These are phyloP conservation scores for Pichia occidentalis DNA, from an alignment of 805 yeast species.

Conservation along the genomic window DNA sequence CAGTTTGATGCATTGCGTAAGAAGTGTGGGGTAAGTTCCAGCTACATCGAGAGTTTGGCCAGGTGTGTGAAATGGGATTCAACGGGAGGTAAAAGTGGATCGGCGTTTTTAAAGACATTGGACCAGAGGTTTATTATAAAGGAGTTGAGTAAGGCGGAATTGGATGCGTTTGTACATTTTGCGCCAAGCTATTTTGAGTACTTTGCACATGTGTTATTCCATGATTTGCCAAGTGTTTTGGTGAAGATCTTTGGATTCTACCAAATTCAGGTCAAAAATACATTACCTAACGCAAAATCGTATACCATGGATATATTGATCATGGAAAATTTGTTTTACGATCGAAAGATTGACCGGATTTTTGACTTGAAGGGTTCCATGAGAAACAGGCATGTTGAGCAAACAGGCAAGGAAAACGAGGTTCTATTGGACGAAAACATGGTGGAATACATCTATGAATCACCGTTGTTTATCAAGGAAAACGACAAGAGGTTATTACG, in stretches of 20 bases:
- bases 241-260: slow-evolving; percentile 95
- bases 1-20: slow-evolving; percentile 92
- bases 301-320: slow-evolving; percentile 86
- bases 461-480: slow-evolving; percentile 90
- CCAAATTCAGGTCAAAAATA: slow-evolving; percentile 82
- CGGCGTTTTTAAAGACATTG: slow-evolving; percentile 84
- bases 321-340: slow-evolving; percentile 92
- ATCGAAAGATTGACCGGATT: slow-evolving; percentile 71
- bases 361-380: slow-evolving; percentile 97
- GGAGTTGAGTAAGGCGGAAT: slow-evolving; percentile 79
- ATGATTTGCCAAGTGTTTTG: slow-evolving; percentile 88
- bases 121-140: slow-evolving; percentile 88
- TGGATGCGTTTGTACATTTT: slow-evolving; percentile 89
- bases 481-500: slow-evolving; percentile 80
- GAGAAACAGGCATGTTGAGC: slow-evolving; percentile 95
- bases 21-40: slow-evolving; percentile 70
- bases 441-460: slow-evolving; percentile 96
- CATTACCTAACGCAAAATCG: slow-evolving; percentile 59
- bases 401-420: slow-evolving; percentile 92
- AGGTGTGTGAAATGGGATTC: slow-evolving; percentile 95
- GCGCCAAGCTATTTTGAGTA: slow-evolving; percentile 97
- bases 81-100: slow-evolving; percentile 94
- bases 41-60: slow-evolving; percentile 81
- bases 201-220: slow-evolving; percentile 91
- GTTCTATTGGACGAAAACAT: slow-evolving; percentile 93